Conservation (phyloP, 2,329 filamentous ascomycete genomes). For the Arthrobotrys sphaeroides region DNA sequence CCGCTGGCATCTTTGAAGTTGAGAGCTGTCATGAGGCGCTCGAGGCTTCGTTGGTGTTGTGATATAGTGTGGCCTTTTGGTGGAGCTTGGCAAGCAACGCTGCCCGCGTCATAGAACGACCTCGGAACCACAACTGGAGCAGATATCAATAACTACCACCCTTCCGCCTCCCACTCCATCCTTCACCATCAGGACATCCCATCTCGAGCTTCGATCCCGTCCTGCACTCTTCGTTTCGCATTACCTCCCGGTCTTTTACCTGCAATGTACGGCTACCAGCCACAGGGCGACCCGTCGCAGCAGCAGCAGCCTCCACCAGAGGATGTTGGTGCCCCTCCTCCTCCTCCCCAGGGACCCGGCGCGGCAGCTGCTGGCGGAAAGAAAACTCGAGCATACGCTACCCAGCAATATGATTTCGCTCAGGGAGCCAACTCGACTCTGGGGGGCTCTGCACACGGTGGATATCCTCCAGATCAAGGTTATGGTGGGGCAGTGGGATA, state of each 20-base stretch:
- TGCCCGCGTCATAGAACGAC: conserved; percentile 47
- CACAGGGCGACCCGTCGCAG: conserved; percentile 62
- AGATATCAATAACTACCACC: conserved; percentile 6
- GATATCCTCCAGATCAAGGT: conserved; percentile 65
- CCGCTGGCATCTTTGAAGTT: conserved; percentile 11
- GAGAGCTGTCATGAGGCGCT: conserved; percentile 7
- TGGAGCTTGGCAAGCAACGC: conserved; percentile 39
- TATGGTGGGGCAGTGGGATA: conserved; percentile 62
- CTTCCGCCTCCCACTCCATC: conserved; percentile 6
- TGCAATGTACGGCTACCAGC: conserved; percentile 63
- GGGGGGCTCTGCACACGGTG: conserved; percentile 65
- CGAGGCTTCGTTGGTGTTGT: conserved; percentile 3
- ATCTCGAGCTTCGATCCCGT: conserved; percentile 13
- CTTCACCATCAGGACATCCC: conserved; percentile 1
- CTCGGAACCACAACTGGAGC: conserved; percentile 15
- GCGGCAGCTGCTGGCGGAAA: conserved; percentile 68
- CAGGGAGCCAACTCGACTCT: conserved; percentile 81
- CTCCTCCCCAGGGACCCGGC: conserved; percentile 10
- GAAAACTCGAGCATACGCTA: conserved; percentile 95
- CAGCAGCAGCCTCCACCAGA: conserved; percentile 62
- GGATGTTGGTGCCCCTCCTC: conserved; percentile 62
- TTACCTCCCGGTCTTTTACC: conserved; percentile 17
- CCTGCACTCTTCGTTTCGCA: neutral
- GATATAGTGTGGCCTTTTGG: conserved; percentile 50
- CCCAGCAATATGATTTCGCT: conserved; percentile 92